Evolutionary conservation across 2,329 filamentous ascomycete genomes (phyloP).

Genomic region (Fusarium clavum): DNA sequence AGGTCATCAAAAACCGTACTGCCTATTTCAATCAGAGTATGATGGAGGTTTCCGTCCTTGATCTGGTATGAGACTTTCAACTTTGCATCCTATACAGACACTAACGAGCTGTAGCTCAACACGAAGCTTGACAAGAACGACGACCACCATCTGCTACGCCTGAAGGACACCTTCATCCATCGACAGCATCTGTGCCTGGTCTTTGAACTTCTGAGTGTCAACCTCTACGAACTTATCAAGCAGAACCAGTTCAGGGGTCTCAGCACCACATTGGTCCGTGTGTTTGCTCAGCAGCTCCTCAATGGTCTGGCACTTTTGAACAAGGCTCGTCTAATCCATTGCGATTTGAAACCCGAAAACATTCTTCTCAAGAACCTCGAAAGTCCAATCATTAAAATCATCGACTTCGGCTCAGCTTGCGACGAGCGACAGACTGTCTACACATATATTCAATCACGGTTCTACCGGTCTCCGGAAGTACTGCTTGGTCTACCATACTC

Average conservation of each 20-base stretch:
- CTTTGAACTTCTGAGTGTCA: slow-evolving; percentile 96
- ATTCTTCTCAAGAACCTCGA: slow-evolving; percentile 98
- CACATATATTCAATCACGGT: slow-evolving; percentile 98
- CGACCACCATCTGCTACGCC: slow-evolving; percentile 91
- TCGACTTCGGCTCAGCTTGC: slow-evolving; percentile 98
- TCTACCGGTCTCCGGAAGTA: slow-evolving; percentile 97
- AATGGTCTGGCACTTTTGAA: slow-evolving; percentile 93
- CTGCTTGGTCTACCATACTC: slow-evolving; percentile 96
- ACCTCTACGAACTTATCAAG: slow-evolving; percentile 98
- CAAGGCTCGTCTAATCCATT: slow-evolving; percentile 97
- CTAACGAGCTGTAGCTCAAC: slow-evolving; percentile 75
- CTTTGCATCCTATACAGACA: neutral
- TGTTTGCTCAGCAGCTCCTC: slow-evolving; percentile 96
- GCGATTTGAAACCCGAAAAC: slow-evolving; percentile 97
- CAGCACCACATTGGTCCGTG: slow-evolving; percentile 94
- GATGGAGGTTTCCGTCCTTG: slow-evolving; percentile 99
- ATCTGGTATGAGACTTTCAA: slow-evolving; percentile 72
- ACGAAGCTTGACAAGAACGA: slow-evolving; percentile 99
- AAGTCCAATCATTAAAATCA: slow-evolving; percentile 99
- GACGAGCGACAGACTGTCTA: slow-evolving; percentile 99
- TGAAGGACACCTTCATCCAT: slow-evolving; percentile 99
- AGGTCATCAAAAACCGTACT: slow-evolving; percentile 98
- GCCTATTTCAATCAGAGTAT: slow-evolving; percentile 99
- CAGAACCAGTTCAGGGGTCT: slow-evolving; percentile 98
- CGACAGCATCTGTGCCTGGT: slow-evolving; percentile 96